A percentile compares a stretch with the other conserved stretches of the same genome.
Conservation (phyloP, 2,329 filamentous ascomycete species). For the Pseudohalonectria lignicola region DNA sequence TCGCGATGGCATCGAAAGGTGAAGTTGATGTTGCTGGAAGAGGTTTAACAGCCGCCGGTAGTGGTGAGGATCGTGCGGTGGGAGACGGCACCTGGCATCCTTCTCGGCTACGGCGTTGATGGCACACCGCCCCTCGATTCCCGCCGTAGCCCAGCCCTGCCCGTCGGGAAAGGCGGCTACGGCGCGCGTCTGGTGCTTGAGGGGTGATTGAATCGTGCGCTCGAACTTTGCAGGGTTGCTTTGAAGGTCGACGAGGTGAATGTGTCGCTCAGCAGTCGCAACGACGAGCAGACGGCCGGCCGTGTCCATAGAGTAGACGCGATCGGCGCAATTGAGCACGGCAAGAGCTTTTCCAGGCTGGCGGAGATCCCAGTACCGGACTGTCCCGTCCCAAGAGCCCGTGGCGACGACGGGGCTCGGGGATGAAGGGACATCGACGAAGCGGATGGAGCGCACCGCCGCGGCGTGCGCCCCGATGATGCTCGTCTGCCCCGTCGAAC, state of each 20-base stretch:
- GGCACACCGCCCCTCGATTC: slow-evolving; percentile 18
- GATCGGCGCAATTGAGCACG: slow-evolving; percentile 33
- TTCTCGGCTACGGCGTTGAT: slow-evolving; percentile 11
- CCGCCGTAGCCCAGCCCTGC: slow-evolving; percentile 15
- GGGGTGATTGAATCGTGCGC: slow-evolving; percentile 10
- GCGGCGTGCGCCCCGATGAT: slow-evolving; percentile 17
- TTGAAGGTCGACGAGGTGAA: slow-evolving; percentile 20
- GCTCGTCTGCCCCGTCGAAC: slow-evolving; percentile 15
- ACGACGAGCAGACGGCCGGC: slow-evolving; percentile 15
- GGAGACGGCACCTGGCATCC: slow-evolving; percentile 10
- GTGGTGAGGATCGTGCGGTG: neutral
- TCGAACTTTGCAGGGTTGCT: slow-evolving; percentile 10
- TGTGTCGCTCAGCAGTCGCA: slow-evolving; percentile 16
- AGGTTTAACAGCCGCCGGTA: slow-evolving; percentile 3
- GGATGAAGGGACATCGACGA: slow-evolving; percentile 15
- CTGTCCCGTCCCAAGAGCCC: slow-evolving; percentile 43
- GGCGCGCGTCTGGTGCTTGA: slow-evolving; percentile 16
- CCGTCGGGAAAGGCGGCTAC: slow-evolving; percentile 16
- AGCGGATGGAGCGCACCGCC: slow-evolving; percentile 20
- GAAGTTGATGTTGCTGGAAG: too few species aligned
- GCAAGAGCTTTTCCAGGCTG: slow-evolving; percentile 24
- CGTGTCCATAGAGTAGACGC: slow-evolving; percentile 28
- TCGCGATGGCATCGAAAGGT: slow-evolving; percentile 22
- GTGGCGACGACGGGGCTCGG: slow-evolving; percentile 19
- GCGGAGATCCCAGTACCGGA: slow-evolving; percentile 46